Conservation (phyloP, 495 filamentous ascomycete genomes). For the Neurospora sp. region DNA sequence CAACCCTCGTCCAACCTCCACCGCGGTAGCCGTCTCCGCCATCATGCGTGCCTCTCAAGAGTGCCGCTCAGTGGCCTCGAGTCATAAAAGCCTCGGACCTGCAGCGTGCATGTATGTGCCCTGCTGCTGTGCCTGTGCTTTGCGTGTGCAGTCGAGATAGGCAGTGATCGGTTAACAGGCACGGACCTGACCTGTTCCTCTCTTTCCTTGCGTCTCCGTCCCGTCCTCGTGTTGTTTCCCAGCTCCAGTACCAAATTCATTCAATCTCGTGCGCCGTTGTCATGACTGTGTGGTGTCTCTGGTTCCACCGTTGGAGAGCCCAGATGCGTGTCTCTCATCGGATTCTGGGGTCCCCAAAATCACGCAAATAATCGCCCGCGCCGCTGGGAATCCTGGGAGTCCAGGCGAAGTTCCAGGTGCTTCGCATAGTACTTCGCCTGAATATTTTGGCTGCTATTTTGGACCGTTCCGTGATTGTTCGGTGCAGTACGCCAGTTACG, state of each 20-base stretch:
- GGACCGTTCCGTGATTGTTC: not conserved
- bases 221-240: not conserved
- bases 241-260: not conserved
- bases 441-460: not conserved
- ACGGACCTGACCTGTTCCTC: not conserved
- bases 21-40: not conserved
- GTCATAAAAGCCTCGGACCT: not conserved
- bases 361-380: not conserved
- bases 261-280: not conserved
- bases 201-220: not conserved
- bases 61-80: not conserved
- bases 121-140: not conserved
- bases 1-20: not conserved
- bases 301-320: not conserved
- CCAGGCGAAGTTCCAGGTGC: not conserved
- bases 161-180: not conserved
- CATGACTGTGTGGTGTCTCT: not conserved
- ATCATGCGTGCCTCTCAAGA: not conserved
- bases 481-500: not conserved
- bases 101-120: not conserved
- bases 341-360: not conserved
- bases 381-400: not conserved
- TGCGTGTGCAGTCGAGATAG: not conserved
- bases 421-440: not conserved
- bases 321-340: not conserved